Evolutionary conservation across 2,329 filamentous ascomycete genomes (phyloP).

Genomic region (Alternaria ethzedia): DNA sequence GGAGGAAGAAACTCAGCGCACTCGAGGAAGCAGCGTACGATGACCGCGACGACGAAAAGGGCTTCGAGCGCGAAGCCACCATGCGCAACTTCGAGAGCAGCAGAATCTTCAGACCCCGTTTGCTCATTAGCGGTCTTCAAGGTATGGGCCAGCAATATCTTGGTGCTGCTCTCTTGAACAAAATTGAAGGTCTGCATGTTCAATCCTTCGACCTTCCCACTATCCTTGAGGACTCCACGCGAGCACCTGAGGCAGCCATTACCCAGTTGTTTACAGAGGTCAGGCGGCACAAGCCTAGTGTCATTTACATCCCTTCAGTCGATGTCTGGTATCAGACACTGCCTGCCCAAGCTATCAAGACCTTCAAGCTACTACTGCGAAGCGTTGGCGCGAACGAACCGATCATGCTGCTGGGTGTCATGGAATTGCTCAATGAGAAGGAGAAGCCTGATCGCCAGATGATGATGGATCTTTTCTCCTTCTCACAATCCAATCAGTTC

Average conservation of each 20-base stretch:
- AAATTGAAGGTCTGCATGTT: conserved; percentile 92
- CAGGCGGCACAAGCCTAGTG: conserved; percentile 90
- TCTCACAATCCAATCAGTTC: conserved; percentile 78
- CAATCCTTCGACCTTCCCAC: conserved; percentile 93
- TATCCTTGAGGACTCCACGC: conserved; percentile 79
- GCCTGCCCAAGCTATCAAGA: conserved; percentile 73
- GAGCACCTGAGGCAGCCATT: conserved; percentile 85
- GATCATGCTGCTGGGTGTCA: conserved; percentile 83
- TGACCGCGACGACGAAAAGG: conserved; percentile 79
- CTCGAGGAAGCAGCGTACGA: conserved; percentile 95
- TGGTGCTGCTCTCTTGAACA: conserved; percentile 81
- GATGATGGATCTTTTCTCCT: conserved; percentile 82
- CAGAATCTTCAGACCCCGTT: conserved; percentile 84
- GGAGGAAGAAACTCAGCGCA: conserved; percentile 84
- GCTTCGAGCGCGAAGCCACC: conserved; percentile 83
- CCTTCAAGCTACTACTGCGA: conserved; percentile 81
- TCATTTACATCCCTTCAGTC: conserved; percentile 91
- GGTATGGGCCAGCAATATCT: conserved; percentile 97
- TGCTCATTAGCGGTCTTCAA: conserved; percentile 79
- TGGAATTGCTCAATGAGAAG: conserved; percentile 71
- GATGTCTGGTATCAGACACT: conserved; percentile 81
- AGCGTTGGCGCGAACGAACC: conserved; percentile 90
- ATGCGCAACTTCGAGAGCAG: conserved; percentile 78
- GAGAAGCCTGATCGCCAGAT: conserved; percentile 64
- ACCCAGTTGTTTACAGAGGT: conserved; percentile 92